A percentile compares a stretch with the other conserved stretches of the same genome.
Evolutionary conservation across 192 early-diverging fungal genomes (phyloP).

Genomic region (Coemansia sp.): DNA sequence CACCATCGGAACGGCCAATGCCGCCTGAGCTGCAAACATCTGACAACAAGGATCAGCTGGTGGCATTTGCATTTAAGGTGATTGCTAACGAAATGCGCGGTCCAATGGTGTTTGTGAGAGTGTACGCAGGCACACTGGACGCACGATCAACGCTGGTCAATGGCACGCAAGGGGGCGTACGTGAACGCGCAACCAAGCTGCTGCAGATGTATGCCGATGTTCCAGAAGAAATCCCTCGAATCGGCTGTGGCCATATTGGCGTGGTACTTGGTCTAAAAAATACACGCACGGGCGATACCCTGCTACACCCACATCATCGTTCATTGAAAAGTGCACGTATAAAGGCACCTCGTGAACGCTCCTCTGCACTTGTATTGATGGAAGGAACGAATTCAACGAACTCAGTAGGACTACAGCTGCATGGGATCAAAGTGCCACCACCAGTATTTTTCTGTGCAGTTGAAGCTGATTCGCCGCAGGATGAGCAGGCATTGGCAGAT

Average conservation of each 20-base stretch:
- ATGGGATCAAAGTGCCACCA: constrained; percentile 77
- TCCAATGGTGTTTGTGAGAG: constrained; percentile 85
- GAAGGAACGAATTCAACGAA: constrained; percentile 4
- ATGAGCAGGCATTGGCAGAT: constrained; percentile 68
- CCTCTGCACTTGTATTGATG: constrained; percentile 11
- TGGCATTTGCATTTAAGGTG: constrained; percentile 95
- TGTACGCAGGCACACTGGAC: constrained; percentile 79
- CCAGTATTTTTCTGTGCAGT: constrained; percentile 83
- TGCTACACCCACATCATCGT: constrained; percentile 60
- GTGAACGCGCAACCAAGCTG: constrained; percentile 79
- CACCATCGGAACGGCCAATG: constrained; percentile 67
- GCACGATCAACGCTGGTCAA: constrained; percentile 68
- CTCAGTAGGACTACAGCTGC: constrained; percentile 55
- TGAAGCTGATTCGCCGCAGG: constrained; percentile 72
- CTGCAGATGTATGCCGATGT: constrained; percentile 91
- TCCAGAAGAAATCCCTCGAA: constrained; percentile 73
- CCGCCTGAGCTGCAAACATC: not conserved
- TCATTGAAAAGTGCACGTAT: constrained; percentile 3
- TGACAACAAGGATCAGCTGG: constrained; percentile 58
- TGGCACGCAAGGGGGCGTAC: constrained; percentile 57
- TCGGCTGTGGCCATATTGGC: constrained; percentile 79
- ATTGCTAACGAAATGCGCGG: constrained; percentile 81
- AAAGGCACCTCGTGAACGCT: not conserved
- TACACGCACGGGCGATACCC: constrained; percentile 83
- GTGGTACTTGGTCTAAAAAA: constrained; percentile 80